Evolutionary conservation across 495 filamentous ascomycete species (phyloP).

Genomic region (Tetracladium setigerum): DNA sequence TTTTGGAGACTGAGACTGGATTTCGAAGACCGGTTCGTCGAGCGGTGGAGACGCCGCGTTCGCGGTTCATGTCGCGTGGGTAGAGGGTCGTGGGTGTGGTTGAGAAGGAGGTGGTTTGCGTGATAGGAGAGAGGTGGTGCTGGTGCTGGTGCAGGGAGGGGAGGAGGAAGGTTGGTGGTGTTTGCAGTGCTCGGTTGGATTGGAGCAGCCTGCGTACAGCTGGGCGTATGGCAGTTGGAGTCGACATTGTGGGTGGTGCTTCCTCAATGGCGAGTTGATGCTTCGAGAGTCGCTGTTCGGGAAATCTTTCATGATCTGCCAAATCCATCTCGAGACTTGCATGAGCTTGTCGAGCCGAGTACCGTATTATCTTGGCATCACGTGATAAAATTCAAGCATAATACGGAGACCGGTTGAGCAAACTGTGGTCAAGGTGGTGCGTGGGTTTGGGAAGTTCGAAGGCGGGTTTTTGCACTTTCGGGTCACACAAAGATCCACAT

Average conservation of each 20-base stretch:
- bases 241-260: slow-evolving; percentile 29
- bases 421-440: too few relatives aligned
- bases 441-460: too few relatives aligned
- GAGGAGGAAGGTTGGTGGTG: slow-evolving; percentile 20
- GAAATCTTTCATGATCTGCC: slow-evolving; percentile 7
- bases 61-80: slow-evolving; percentile 53
- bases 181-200: slow-evolving; percentile 9
- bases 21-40: slow-evolving; percentile 68
- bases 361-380: too few relatives aligned
- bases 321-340: too few relatives aligned
- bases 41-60: slow-evolving; percentile 74
- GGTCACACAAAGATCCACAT: too few relatives aligned
- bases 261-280: slow-evolving; percentile 3
- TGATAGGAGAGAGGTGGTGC: background rate
- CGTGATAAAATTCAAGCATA: too few relatives aligned
- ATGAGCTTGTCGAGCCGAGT: too few relatives aligned
- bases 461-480: too few relatives aligned
- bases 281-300: background rate
- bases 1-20: slow-evolving; percentile 59
- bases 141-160: slow-evolving; percentile 9
- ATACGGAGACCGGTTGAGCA: too few relatives aligned
- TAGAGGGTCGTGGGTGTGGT: slow-evolving; percentile 28
- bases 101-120: slow-evolving; percentile 24
- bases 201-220: slow-evolving; percentile 18
- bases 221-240: slow-evolving; percentile 35